Evolutionary conservation across 148 eudicot genomes (phyloP), one percentile per base, ranked within the genome.

Genomic region (Camellia japonica): DNA sequence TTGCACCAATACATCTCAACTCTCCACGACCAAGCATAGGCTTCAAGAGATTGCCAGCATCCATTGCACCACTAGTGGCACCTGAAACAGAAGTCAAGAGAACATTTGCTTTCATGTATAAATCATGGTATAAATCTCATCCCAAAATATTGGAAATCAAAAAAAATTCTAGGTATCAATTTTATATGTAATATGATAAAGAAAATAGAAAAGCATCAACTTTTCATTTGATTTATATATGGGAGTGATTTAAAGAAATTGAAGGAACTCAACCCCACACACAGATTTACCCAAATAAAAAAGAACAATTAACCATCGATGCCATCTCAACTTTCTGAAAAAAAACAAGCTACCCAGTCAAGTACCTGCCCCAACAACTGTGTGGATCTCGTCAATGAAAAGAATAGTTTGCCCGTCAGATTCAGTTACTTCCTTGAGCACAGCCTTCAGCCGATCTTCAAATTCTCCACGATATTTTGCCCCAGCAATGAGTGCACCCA

Each of bases 11-110:
- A 82, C 99, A 96, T 68, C 99, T 88, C 80, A 96, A 83, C 83
- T 93, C 98, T 80, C 99, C 99, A 79, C 99, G 98, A 55, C 98
- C 99, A 73, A 96, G 93, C 99, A 96, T 96, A 46, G 99, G 99
- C 85, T 96, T 96, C 83, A 96, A 88, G 73, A 96, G 93, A 89
- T 96, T 96, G 64, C 98, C 97, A 78, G 99, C 99, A 90, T 96
- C 99, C 98, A 96, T 92, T 63, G 99, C 98, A 80, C 99, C 99
- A 88, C 83, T 92, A 67, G 98, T 92, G 76, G 99, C 99, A 84
- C 99, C 99, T 95, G 85, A 30, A 68, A 56, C 43, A 74, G 60
- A 74, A 30, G 51, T 38, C 62, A 49, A 64, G 18, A 42, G 54
- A 6, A 6, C 54, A 30, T 42, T 59, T 58, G 7, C 51, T 5